A percentile compares a stretch with the other conserved stretches of the same genome.
Evolutionary conservation across 305 asterid species (phyloP).

Genomic region (Solanum hybrid): DNA sequence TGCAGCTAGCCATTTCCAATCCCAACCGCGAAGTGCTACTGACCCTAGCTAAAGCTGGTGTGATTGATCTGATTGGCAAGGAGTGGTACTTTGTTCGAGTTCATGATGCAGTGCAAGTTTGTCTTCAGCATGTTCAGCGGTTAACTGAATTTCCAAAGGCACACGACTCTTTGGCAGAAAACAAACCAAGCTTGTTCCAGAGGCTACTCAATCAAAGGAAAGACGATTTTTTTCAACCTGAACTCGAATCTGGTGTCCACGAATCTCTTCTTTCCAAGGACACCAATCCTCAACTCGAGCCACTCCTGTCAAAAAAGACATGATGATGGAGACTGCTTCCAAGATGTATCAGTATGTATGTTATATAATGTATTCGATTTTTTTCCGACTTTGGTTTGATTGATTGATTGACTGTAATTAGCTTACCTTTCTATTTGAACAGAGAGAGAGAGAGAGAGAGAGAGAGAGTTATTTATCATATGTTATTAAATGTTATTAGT

Average conservation of each 20-base stretch:
- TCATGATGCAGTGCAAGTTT: conserved; percentile 91
- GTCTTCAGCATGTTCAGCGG: conserved; percentile 65
- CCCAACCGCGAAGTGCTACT: conserved; percentile 72
- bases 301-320: conserved; percentile 49
- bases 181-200: conserved; percentile 35
- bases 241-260: conserved; percentile 54
- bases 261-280: conserved; percentile 17
- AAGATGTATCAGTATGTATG: background rate
- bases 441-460: background rate
- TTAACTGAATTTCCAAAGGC: conserved; percentile 31
- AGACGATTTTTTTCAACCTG: conserved; percentile 39
- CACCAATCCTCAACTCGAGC: conserved; percentile 47
- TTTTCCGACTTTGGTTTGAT: background rate
- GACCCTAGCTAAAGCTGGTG: conserved; percentile 61
- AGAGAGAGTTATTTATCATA: background rate
- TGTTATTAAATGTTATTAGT: background rate
- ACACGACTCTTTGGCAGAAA: conserved; percentile 26
- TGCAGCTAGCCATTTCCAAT: conserved; percentile 85
- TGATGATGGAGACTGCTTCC: conserved; percentile 9
- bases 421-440: background rate
- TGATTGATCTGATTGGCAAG: conserved; percentile 74
- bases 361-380: background rate
- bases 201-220: conserved; percentile 40
- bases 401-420: conserved; percentile 3
- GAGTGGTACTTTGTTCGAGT: conserved; percentile 92